Evolutionary conservation across 1,139 yeast genomes (phyloP), one percentile per base, ranked within the genome.

Genomic region (Zygoascus meyerae): DNA sequence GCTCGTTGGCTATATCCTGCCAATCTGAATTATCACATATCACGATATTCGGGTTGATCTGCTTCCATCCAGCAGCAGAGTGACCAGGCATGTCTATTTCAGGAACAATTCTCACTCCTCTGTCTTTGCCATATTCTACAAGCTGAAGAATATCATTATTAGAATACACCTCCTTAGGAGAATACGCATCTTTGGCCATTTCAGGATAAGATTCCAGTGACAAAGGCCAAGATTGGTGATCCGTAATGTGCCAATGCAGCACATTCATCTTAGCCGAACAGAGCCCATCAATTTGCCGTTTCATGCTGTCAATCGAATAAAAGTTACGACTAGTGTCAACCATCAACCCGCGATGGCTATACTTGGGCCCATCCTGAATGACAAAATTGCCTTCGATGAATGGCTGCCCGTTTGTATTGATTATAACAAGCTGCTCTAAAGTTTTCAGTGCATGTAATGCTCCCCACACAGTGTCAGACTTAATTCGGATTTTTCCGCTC

Each of bases 11-110:
- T 5, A 41, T 40, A 2, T 30, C 16, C 16, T 42, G 30, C 52
- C 52, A 49, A 10, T 40, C 42, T 6, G 17, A 54, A 31, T 65
- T 53, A 1, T 60, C 68, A 59, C 77, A 72, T 9, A 67, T 61
- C n/a, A 73, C 59, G 17, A 73, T 51, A 5, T 54, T 55, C 0
- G 68, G 62, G 47, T 71, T 67, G 16, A 69, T 57, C 45, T 61
- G 63, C 31, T 52, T 56, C 72, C 74, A 73, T 1, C 77, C 77
- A 14, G 74, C 68, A 34, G 67, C 59, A 8, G 75, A 65, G 56
- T 74, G 78, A 1, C 75, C 77, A 1, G 78, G 78, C 59, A 70
- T 54, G 48, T 74, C 78, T 14, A 74, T 53, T 53, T 74, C 78
- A 2, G 77, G 77, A 31, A 73, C 55, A 5, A 74, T 64, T 45